Evolutionary conservation across 805 yeast species (phyloP).

Genomic region (Yamadazyma takamatsuzukensis): DNA sequence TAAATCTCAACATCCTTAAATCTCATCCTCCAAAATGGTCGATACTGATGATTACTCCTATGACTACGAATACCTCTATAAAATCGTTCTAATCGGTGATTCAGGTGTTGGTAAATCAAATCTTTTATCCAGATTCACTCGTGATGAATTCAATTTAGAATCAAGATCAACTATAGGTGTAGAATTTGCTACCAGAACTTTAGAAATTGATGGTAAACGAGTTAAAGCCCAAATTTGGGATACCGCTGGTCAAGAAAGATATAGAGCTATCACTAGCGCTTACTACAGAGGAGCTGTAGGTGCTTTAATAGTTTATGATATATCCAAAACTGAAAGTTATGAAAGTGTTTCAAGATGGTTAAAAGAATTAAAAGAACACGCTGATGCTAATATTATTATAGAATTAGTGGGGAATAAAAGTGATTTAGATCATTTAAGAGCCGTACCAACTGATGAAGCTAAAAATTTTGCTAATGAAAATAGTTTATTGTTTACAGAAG

Average conservation of each 20-base stretch:
- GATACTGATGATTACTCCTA: conserved; percentile 45
- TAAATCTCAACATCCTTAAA: not conserved
- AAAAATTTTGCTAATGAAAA: conserved; percentile 91
- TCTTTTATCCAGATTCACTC: conserved; percentile 86
- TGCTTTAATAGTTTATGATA: conserved; percentile 92
- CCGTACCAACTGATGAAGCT: conserved; percentile 97
- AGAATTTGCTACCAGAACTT: conserved; percentile 95
- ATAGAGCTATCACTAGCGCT: conserved; percentile 96
- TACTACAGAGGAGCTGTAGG: conserved; percentile 98
- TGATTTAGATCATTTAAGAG: conserved; percentile 87
- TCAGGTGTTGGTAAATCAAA: conserved; percentile 97
- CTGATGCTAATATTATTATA: conserved; percentile 90
- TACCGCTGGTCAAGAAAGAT: conserved; percentile 98
- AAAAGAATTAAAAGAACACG: conserved; percentile 87
- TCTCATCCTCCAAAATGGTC: conserved; percentile 18
- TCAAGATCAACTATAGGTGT: conserved; percentile 95
- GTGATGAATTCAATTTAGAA: conserved; percentile 93
- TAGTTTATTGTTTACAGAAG: conserved; percentile 89
- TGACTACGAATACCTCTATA: conserved; percentile 90
- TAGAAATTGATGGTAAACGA: conserved; percentile 79
- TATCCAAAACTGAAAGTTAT: conserved; percentile 83
- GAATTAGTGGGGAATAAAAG: conserved; percentile 91
- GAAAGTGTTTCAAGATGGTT: conserved; percentile 86
- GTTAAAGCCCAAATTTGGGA: conserved; percentile 96
- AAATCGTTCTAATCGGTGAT: conserved; percentile 94